Conservation (phyloP, 1,139 yeast genomes). For the Debaryomyces subglobosus region DNA sequence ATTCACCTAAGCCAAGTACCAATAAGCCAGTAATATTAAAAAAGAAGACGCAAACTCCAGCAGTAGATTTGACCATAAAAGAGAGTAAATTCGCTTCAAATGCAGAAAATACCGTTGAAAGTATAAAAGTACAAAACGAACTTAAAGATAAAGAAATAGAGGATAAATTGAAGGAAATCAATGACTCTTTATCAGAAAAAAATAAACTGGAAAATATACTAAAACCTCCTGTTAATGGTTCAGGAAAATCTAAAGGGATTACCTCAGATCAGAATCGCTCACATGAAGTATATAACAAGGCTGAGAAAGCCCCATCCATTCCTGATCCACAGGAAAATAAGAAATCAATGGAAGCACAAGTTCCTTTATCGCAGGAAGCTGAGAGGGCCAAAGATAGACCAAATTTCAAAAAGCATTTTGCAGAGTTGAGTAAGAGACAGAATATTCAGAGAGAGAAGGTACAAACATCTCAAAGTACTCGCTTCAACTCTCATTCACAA, state of each 20-base stretch:
- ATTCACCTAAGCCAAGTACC: conserved; percentile 28
- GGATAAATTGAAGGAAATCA: conserved; percentile 9
- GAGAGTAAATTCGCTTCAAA: background rate
- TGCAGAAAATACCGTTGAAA: background rate
- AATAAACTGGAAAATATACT: background rate
- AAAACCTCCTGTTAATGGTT: background rate
- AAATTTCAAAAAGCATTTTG: conserved; percentile 36
- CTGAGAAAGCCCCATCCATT: background rate
- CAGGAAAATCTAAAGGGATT: background rate
- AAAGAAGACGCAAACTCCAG: conserved; percentile 29
- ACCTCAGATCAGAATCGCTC: background rate
- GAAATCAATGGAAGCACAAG: background rate
- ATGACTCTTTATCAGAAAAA: conserved; percentile 4
- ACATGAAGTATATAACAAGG: background rate
- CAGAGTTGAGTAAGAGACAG: conserved; percentile 28
- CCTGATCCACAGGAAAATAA: background rate
- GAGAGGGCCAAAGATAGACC: conserved; percentile 27
- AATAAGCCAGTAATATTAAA: conserved; percentile 44
- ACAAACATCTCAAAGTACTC: conserved; percentile 2
- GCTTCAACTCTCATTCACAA: background rate
- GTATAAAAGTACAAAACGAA: background rate
- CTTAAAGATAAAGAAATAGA: conserved; percentile 9
- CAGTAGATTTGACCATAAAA: background rate
- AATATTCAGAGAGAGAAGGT: conserved; percentile 14
- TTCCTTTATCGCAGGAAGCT: background rate